Percentiles rank a stretch among this genome's conserved stretches.
These are phyloP conservation scores for Cercospora canescens DNA, from an alignment of 2,329 filamentous ascomycete genomes.

Conservation along the genomic window DNA sequence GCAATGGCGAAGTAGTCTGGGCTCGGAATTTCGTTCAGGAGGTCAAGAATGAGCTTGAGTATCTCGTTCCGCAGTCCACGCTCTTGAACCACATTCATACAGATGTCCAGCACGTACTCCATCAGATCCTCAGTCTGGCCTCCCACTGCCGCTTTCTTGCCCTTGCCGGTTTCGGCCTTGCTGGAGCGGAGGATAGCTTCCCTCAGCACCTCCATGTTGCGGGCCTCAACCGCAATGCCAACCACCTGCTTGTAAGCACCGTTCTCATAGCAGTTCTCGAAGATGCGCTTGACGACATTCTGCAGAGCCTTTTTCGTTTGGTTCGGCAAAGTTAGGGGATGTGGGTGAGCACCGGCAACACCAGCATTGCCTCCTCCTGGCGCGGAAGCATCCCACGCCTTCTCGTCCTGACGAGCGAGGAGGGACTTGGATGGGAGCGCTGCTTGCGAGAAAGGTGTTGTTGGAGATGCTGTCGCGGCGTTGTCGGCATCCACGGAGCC, in stretches of 20 bases:
- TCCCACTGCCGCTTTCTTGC: constrained; percentile 56
- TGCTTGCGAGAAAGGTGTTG: constrained; percentile 92
- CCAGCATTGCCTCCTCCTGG: constrained; percentile 58
- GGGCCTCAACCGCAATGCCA: constrained; percentile 92
- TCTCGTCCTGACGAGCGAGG: constrained; percentile 76
- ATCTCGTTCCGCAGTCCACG: constrained; percentile 81
- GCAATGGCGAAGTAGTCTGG: constrained; percentile 98
- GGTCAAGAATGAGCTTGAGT: constrained; percentile 84
- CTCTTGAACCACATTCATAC: constrained; percentile 97
- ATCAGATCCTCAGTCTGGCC: constrained; percentile 85
- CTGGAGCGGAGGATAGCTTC: constrained; percentile 86
- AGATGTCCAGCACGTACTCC: constrained; percentile 94
- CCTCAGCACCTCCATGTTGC: constrained; percentile 83
- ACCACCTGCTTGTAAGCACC: constrained; percentile 94
- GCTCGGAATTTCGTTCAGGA: constrained; percentile 88
- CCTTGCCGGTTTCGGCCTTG: constrained; percentile 72
- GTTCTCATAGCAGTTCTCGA: constrained; percentile 83
- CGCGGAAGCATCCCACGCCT: constrained; percentile 58
- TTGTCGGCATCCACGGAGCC: constrained; percentile 58
- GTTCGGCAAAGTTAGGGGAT: constrained; percentile 66
- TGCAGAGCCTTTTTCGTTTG: constrained; percentile 79
- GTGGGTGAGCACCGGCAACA: constrained; percentile 55
- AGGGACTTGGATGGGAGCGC: constrained; percentile 91
- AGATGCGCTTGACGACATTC: constrained; percentile 81
- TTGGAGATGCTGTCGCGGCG: constrained; percentile 73